These are phyloP conservation scores for Torulaspora pretoriensis DNA, from an alignment of 1,139 yeast species.

Conservation along the genomic window DNA sequence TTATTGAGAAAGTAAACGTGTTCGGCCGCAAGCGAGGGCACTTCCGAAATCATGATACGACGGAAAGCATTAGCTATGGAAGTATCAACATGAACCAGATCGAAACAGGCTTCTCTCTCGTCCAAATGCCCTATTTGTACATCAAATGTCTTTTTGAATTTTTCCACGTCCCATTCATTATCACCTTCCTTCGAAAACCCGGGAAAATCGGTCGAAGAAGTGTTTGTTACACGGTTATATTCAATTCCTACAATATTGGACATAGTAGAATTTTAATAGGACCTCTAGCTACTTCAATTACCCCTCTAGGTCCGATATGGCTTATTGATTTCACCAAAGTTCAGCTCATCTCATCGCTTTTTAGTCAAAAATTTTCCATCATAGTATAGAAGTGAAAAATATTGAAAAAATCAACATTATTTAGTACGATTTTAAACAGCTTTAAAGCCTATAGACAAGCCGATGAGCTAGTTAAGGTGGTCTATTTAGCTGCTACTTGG, in stretches of 20 bases:
- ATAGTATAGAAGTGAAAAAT: not conserved
- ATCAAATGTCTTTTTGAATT: constrained; percentile 67
- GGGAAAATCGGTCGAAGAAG: constrained; percentile 84
- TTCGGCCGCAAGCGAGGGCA: constrained; percentile 94
- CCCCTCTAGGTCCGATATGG: not conserved
- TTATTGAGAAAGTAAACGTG: constrained; percentile 85
- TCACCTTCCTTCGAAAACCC: constrained; percentile 68
- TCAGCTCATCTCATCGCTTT: constrained; percentile 18
- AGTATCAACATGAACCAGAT: constrained; percentile 79
- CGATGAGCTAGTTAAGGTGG: not conserved
- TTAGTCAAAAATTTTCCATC: constrained; percentile 12
- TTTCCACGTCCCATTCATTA: constrained; percentile 78
- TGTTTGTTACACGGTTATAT: constrained; percentile 84
- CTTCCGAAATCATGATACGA: constrained; percentile 94
- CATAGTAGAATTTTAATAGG: constrained; percentile 15
- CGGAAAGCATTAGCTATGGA: constrained; percentile 95
- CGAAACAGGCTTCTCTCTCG: constrained; percentile 78
- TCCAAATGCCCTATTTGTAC: constrained; percentile 61
- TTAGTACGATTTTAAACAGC: constrained; percentile 3
- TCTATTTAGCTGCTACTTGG: not conserved
- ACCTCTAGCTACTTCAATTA: not conserved
- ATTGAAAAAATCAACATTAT: constrained; percentile 6
- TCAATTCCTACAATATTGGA: constrained; percentile 79
- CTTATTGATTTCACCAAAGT: not conserved
- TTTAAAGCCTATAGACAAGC: not conserved